Base-by-base conservation (phyloP, 257 asterid species). In the Galeopsis tetrahit region DNA sequence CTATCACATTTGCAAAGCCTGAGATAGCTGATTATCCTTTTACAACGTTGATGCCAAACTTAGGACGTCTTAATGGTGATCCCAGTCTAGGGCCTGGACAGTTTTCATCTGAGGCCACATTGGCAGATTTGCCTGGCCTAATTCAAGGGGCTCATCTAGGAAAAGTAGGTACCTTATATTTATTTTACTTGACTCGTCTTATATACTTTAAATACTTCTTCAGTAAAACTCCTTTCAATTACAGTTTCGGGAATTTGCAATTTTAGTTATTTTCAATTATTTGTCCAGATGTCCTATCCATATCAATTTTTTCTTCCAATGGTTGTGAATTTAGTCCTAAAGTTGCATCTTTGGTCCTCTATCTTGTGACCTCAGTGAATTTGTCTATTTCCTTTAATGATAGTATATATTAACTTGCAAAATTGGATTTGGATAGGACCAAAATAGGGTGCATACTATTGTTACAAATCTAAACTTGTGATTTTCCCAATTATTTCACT, bases 61-160 rank as follows among this genome's bases (percentile, higher is more conserved):
- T 95, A 59, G 99, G 98, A 68, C 93, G 96, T 75, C 97, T 95
- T 75, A 85, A 85, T 75, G 99, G 99, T 56, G 98, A 95, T 80
- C 98, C 98, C 72, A 85, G 82, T 69, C 84, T 91, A 55, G 98
- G 97, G 52, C 86, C 97, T 2, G 95, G 79, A 21, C 75, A 87
- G 70, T 94, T 83, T 84, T 88, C 96, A 69, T 91, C 99, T 39
- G 89, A 88, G 86, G 98, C 98, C 51, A 91, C 99, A 32, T 79
- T 91, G 77, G 99, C 99, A 7, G 99, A 94, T 85, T 83, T 94
- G 77, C 99, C 99, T 66, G 99, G 99, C 58, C 98, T 94, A 61
- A 91, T 94, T 70, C 93, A 94, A 94, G 99, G 98, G 71, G 99
- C 99, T 76, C 99, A 91, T 86, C 81, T 94, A 11, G 99, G 99